Conservation (phyloP, 2,329 filamentous ascomycete genomes). For the Magnaporthales sp. region DNA sequence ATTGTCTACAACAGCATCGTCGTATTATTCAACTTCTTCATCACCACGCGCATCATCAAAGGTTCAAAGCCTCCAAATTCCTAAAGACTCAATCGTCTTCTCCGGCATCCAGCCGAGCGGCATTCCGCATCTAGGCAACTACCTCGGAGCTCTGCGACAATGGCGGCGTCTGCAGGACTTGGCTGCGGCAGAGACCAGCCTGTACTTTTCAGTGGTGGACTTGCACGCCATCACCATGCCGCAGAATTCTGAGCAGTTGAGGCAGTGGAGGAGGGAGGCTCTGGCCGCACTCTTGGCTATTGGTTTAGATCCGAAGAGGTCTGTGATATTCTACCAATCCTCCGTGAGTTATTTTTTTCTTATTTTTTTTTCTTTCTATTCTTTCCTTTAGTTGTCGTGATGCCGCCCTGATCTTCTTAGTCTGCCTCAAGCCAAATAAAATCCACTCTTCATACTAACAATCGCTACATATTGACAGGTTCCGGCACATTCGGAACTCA, state of each 20-base stretch:
- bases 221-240: constrained; percentile 83
- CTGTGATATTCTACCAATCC: constrained; percentile 76
- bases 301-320: constrained; percentile 70
- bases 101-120: constrained; percentile 97
- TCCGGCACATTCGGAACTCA: constrained; percentile 74
- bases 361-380: not conserved
- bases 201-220: constrained; percentile 86
- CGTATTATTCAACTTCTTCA: not conserved
- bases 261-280: constrained; percentile 60
- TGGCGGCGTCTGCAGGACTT: constrained; percentile 76
- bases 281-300: constrained; percentile 76
- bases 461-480: constrained; percentile 38
- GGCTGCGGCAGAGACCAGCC: constrained; percentile 43
- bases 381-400: not conserved
- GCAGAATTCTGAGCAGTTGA: constrained; percentile 54
- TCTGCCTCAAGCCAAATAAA: not conserved
- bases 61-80: not conserved
- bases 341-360: constrained; percentile 39
- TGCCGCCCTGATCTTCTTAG: not conserved
- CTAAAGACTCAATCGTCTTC: constrained; percentile 53
- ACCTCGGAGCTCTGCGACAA: constrained; percentile 77
- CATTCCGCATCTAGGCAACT: constrained; percentile 90
- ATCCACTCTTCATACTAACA: not conserved
- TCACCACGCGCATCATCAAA: not conserved
- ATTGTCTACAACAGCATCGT: not conserved